A percentile compares a stretch with the other conserved stretches of the same genome.
Evolutionary conservation across 2,329 filamentous ascomycete genomes (phyloP).

Genomic region (Pseudogymnoascus verrucosus): DNA sequence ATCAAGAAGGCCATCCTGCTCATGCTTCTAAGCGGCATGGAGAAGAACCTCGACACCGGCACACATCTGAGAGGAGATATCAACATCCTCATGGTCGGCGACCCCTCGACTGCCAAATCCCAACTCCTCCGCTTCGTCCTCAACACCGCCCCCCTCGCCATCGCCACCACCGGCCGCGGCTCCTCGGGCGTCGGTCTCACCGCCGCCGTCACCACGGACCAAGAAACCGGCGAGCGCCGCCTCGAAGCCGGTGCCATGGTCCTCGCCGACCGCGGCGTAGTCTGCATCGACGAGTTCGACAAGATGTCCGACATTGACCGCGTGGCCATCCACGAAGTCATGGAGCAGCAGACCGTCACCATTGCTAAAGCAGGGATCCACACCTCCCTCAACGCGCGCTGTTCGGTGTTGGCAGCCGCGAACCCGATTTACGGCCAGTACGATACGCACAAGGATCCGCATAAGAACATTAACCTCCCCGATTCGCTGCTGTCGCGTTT

Average conservation of each 20-base stretch:
- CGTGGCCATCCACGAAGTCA: constrained; percentile 98
- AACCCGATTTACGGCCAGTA: constrained; percentile 99
- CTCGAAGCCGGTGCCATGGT: constrained; percentile 99
- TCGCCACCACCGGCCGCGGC: constrained; percentile 91
- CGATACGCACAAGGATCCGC: constrained; percentile 95
- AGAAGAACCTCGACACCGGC: constrained; percentile 97
- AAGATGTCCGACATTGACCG: constrained; percentile 99
- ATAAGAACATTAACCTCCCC: constrained; percentile 95
- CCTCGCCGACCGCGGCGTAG: constrained; percentile 89
- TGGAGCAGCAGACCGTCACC: constrained; percentile 99
- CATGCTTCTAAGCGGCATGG: constrained; percentile 90
- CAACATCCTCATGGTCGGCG: constrained; percentile 98
- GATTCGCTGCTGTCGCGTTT: constrained; percentile 97
- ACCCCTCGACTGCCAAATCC: constrained; percentile 98
- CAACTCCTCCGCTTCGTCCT: constrained; percentile 93
- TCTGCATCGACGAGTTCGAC: constrained; percentile 99
- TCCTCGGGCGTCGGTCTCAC: constrained; percentile 97
- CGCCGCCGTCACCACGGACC: constrained; percentile 90
- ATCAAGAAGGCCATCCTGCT: constrained; percentile 97
- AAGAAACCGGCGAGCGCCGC: constrained; percentile 91
- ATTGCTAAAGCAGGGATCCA: constrained; percentile 98
- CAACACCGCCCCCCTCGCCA: constrained; percentile 92
- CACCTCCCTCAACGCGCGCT: constrained; percentile 91
- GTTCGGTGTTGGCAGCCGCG: constrained; percentile 90
- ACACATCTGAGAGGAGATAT: constrained; percentile 97